Conservation (phyloP, 495 filamentous ascomycete genomes). For the Tuber umbilicatum region DNA sequence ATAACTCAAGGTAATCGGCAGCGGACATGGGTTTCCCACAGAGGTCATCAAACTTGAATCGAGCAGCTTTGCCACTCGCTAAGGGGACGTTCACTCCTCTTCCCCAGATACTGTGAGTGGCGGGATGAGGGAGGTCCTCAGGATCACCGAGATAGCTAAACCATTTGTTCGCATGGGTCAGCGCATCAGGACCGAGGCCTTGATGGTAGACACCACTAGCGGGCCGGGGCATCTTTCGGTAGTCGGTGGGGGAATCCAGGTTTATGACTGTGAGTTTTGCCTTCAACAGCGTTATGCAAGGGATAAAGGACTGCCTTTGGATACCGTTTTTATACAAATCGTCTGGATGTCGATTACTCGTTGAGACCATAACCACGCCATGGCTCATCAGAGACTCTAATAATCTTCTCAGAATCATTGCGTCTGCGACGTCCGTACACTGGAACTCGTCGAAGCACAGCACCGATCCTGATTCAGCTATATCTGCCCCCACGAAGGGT, state of each 20-base stretch:
- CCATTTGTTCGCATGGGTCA: conserved; percentile 83
- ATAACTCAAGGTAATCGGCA: conserved; percentile 90
- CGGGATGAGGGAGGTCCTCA: conserved; percentile 66
- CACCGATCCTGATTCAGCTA: conserved; percentile 76
- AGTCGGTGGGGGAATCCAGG: conserved; percentile 90
- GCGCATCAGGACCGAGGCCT: conserved; percentile 70
- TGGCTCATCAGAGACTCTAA: conserved; percentile 88
- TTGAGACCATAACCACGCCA: conserved; percentile 92
- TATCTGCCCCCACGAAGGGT: conserved; percentile 85
- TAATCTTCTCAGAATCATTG: conserved; percentile 90
- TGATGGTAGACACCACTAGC: conserved; percentile 91
- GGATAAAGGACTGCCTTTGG: conserved; percentile 89
- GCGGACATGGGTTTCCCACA: conserved; percentile 82
- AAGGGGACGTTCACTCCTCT: conserved; percentile 77
- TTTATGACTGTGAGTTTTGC: conserved; percentile 78
- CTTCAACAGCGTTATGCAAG: conserved; percentile 88
- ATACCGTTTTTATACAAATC: conserved; percentile 98
- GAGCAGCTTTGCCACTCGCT: conserved; percentile 79
- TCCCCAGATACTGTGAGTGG: conserved; percentile 87
- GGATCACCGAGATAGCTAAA: conserved; percentile 87
- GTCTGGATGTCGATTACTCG: conserved; percentile 91
- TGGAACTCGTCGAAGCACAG: conserved; percentile 99
- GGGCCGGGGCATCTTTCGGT: conserved; percentile 90
- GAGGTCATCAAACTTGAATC: conserved; percentile 83
- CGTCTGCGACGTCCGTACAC: conserved; percentile 96